A percentile compares a stretch with the other conserved stretches of the same genome.
These are phyloP conservation scores for Escallonia rubra DNA, from an alignment of 129 eudicot genomes.

Conservation along the genomic window DNA sequence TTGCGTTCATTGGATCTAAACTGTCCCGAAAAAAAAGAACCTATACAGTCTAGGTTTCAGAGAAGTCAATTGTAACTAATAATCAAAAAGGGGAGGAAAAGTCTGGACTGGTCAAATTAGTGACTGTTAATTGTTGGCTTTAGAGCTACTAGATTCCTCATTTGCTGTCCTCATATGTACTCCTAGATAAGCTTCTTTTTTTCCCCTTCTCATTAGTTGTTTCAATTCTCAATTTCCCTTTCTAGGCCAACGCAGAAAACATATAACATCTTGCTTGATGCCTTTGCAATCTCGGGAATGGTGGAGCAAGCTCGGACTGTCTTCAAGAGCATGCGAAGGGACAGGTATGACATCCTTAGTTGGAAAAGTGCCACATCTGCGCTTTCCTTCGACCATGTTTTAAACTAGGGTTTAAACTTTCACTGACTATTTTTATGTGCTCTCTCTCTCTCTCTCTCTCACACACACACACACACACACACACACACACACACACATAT, in stretches of 20 bases:
- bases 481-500: too few species aligned
- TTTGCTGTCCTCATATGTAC: too few species aligned
- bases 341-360: slow-evolving; percentile 45
- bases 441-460: not conserved
- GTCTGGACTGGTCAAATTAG: too few species aligned
- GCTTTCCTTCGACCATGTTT: not conserved
- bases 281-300: slow-evolving; percentile 99
- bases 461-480: too few species aligned
- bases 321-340: slow-evolving; percentile 97
- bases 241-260: slow-evolving; percentile 92
- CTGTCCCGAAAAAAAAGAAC: too few species aligned
- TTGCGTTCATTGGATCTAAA: too few species aligned
- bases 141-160: too few species aligned
- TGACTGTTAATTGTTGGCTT: too few species aligned
- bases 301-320: slow-evolving; percentile 79
- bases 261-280: slow-evolving; percentile 93
- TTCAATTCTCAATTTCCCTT: slow-evolving; percentile 1
- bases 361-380: not conserved
- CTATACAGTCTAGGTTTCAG: too few species aligned
- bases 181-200: not conserved
- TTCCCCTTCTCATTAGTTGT: not conserved
- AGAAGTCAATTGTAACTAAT: too few species aligned
- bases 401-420: not conserved
- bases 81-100: too few species aligned
- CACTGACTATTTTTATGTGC: not conserved